Evolutionary conservation across 371 early-diverging fungal genomes (phyloP).

Genomic region (Lichtheimia corymbifera): DNA sequence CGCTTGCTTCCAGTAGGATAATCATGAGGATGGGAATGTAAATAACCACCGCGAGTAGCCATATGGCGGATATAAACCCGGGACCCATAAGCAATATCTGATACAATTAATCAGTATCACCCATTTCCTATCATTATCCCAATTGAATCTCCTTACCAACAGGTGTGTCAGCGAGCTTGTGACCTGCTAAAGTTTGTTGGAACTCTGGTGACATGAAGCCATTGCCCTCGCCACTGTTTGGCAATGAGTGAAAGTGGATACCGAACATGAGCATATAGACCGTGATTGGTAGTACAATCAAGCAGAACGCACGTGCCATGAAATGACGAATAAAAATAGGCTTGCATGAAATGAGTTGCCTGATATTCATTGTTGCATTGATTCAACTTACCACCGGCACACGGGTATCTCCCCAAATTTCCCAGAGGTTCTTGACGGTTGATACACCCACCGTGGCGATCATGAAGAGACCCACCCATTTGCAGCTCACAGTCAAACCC

Average conservation of each 20-base stretch:
- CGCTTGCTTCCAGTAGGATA: constrained; percentile 88
- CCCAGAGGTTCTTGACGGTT: constrained; percentile 88
- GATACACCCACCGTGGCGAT: constrained; percentile 86
- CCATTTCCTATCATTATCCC: background rate
- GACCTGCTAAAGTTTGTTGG: constrained; percentile 87
- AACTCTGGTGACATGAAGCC: constrained; percentile 93
- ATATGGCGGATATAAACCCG: constrained; percentile 78
- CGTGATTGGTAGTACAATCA: constrained; percentile 84
- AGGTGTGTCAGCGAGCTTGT: constrained; percentile 59
- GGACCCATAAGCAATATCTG: constrained; percentile 84
- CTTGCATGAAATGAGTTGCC: constrained; percentile 19
- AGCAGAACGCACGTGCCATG: constrained; percentile 68
- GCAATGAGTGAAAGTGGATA: constrained; percentile 86
- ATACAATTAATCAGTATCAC: background rate
- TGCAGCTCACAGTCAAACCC: constrained; percentile 73
- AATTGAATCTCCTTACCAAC: constrained; percentile 28
- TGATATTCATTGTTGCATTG: background rate
- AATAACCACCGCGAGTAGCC: constrained; percentile 75
- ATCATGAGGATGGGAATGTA: constrained; percentile 89
- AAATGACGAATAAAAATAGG: constrained; percentile 73
- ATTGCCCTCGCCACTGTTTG: constrained; percentile 91
- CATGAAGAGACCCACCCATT: constrained; percentile 94
- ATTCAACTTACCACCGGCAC: constrained; percentile 46
- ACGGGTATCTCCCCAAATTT: constrained; percentile 79
- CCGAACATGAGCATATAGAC: constrained; percentile 88